Evolutionary conservation across 148 eudicot species (phyloP), one percentile per base, ranked within the genome.

Genomic region (Suaeda aralocaspica): DNA sequence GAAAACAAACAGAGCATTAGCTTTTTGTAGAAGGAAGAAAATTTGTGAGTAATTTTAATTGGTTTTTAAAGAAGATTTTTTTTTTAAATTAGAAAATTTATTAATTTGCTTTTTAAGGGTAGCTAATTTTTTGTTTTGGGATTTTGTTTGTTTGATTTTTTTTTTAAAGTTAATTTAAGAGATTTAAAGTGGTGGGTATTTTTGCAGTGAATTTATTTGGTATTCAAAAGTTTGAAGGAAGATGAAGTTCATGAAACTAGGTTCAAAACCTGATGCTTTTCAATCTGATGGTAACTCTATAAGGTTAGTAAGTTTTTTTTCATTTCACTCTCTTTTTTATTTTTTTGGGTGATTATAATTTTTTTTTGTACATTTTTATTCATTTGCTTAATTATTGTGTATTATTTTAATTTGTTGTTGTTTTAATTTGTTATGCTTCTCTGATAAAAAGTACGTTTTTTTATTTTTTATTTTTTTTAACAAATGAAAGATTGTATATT

Each of bases 161-260:
- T n/a, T n/a, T n/a, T n/a, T n/a, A n/a, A n/a, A n/a, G n/a, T n/a
- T n/a, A n/a, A n/a, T n/a, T n/a, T n/a, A n/a, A 36, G 41, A 36
- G 8, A 8, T 36, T 36, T 36, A 3, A 36, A 36, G 41, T 36
- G 41, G 41, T 36, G 41, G 41, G 41, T 36, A 3, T 36, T 3
- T 36, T n/a, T n/a, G n/a, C 41, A 3, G 41, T 36, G 41, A 36
- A n/a, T 36, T 48, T 48, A 18, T 48, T 48, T 15, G 18, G 4
- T 36, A 36, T 3, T 48, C n/a, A n/a, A 48, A 18, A 18, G 7
- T 9, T 60, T 60, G 2, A 11, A 41, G n/a, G 33, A 67, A 85
- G 67, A 90, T 90, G 96, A 90, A 90, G 92, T 84, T 82, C 71
- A 90, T 90, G 96, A 90, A 90, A 80, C 61, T 90, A 77, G 96